Conservation (phyloP, 2,329 filamentous ascomycete genomes). For the Diaporthe ampelina region DNA sequence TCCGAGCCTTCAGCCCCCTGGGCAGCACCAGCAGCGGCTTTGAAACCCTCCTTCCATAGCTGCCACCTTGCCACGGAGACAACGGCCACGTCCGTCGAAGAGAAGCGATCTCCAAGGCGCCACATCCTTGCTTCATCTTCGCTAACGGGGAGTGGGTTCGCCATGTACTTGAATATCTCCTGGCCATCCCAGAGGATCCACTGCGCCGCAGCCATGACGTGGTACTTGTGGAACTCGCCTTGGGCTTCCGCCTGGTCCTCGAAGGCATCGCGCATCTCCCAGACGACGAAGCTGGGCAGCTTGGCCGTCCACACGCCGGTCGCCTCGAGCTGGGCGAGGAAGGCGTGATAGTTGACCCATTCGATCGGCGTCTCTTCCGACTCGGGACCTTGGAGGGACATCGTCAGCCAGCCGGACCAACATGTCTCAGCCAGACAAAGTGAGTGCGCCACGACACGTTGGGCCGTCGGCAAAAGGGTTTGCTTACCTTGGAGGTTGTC, state of each 20-base stretch:
- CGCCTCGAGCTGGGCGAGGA: not conserved
- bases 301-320: not conserved
- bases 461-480: too few relatives aligned
- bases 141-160: not conserved
- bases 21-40: not conserved
- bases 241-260: not conserved
- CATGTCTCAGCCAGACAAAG: not conserved
- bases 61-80: conserved; percentile 12
- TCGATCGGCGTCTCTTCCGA: not conserved
- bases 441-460: not conserved
- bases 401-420: not conserved
- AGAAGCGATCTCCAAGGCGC: not conserved
- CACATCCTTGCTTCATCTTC: not conserved
- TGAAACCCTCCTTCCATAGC: conserved; percentile 6
- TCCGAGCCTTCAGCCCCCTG: not conserved
- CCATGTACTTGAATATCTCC: conserved; percentile 1
- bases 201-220: conserved; percentile 12
- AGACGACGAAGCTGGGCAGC: not conserved
- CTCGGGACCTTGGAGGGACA: not conserved
- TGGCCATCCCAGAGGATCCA: conserved; percentile 6
- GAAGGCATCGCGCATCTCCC: conserved; percentile 20
- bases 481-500: conserved; percentile 1
- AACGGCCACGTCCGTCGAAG: not conserved
- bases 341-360: conserved; percentile 16
- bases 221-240: not conserved